phyloP scores from a whole-genome alignment of 2,329 filamentous ascomycete genomes.

The Nakataea oryzae region DNA sequence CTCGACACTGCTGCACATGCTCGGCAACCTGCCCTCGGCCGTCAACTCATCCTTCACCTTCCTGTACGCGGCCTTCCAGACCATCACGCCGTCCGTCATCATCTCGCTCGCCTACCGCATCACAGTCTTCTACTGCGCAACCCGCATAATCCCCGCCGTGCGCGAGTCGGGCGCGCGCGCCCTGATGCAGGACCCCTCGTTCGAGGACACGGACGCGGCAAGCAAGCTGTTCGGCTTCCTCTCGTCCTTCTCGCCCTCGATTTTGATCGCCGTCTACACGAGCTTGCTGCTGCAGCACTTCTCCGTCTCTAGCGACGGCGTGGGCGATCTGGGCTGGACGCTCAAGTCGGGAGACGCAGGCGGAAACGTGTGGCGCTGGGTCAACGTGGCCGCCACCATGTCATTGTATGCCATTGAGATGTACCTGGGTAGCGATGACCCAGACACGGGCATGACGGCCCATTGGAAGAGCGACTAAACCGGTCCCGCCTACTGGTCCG shows the following conservation, averaged over 20 bases:
- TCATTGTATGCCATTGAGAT: conserved; percentile 81
- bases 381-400: conserved; percentile 86
- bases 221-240: conserved; percentile 72
- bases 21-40: conserved; percentile 73
- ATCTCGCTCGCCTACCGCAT: conserved; percentile 90
- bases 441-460: conserved; percentile 58
- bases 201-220: conserved; percentile 78
- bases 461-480: conserved; percentile 91
- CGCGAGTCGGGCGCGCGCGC: conserved; percentile 76
- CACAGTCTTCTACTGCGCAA: conserved; percentile 90
- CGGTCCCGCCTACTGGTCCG: too few species aligned
- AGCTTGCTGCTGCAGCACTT: conserved; percentile 94
- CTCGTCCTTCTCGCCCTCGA: conserved; percentile 90
- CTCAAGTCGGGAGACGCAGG: conserved; percentile 72
- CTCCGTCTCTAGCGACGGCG: conserved; percentile 56
- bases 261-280: conserved; percentile 92
- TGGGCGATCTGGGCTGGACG: conserved; percentile 63
- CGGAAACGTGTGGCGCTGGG: conserved; percentile 85
- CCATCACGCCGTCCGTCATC: conserved; percentile 90
- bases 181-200: conserved; percentile 71
- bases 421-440: conserved; percentile 73
- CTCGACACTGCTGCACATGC: conserved; percentile 74
- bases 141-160: conserved; percentile 89
- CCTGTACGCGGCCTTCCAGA: conserved; percentile 84
- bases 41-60: conserved; percentile 78